Percentiles rank a stretch among this genome's conserved stretches.
Evolutionary conservation across 805 yeast species (phyloP).

Genomic region (Hyphopichia homilentoma): DNA sequence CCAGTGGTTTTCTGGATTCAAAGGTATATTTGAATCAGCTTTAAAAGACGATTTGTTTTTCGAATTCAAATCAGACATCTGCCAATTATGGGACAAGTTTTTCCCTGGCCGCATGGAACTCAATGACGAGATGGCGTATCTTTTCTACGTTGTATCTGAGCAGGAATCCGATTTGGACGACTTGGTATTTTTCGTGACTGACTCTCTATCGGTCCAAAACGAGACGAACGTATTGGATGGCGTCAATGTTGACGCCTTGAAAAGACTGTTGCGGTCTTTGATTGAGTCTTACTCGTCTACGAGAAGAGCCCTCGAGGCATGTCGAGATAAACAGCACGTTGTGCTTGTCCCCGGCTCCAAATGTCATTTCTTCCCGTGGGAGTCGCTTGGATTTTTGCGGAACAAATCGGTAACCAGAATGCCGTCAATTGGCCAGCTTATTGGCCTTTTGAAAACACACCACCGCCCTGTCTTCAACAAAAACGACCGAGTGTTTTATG

Average conservation of each 20-base stretch:
- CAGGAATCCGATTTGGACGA: constrained; percentile 34
- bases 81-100: constrained; percentile 8
- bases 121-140: constrained; percentile 15
- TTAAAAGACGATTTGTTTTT: constrained; percentile 17
- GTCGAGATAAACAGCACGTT: constrained; percentile 42
- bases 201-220: constrained; percentile 58
- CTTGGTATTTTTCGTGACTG: constrained; percentile 58
- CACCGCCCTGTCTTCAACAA: constrained; percentile 4
- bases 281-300: constrained; percentile 23
- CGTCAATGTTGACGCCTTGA: constrained; percentile 54
- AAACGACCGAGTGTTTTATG: constrained; percentile 35
- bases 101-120: constrained; percentile 9
- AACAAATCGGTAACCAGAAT: constrained; percentile 63
- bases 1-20: constrained; percentile 77
- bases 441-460: constrained; percentile 26
- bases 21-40: constrained; percentile 50
- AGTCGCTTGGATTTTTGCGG: constrained; percentile 59
- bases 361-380: constrained; percentile 88
- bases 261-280: constrained; percentile 47
- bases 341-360: constrained; percentile 65
- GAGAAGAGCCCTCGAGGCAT: constrained; percentile 1
- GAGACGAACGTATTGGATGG: constrained; percentile 64
- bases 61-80: constrained; percentile 17
- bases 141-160: constrained; percentile 14
- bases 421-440: constrained; percentile 55